Evolutionary conservation across 768 basidiomycete species (phyloP), one percentile per base, ranked within the genome.

Genomic region (Vishniacozyma victoriae): DNA sequence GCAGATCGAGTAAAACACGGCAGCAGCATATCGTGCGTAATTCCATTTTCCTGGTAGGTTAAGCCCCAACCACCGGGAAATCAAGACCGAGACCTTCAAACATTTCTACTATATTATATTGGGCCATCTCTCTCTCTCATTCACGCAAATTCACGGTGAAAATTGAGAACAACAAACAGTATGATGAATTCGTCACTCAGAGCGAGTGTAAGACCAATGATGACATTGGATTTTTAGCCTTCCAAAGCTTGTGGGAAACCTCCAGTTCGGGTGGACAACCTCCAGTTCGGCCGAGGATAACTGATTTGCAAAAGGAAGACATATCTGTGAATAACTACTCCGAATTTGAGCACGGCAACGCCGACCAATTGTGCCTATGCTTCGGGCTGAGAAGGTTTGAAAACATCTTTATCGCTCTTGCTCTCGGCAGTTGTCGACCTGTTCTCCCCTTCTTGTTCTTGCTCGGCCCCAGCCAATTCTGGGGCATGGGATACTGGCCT

Each of bases 71-170:
- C 97, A 76, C 7, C 93, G 86, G 0, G 90, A 83, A n/a, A 7
- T 93, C 93, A 18, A 97, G 76, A 68, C 90, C 93, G 37, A 96
- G 79, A 18, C 91, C 93, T 71, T 97, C 93, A 62, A 96, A 96
- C 35, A 80, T 85, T 78, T 93, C 87, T 90, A 62, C 5, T 38
- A 29, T 42, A 35, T 27, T 26, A 37, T 20, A 15, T 18, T 41
- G 16, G 15, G 27, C 12, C 13, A 11, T 38, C 37, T 19, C 13
- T 19, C 11, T 15, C 19, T 4, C 11, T 43, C 15, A 11, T 27
- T 26, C 7, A 33, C 5, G 41, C 14, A 15, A 14, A 80, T 86
- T 65, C 68, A 90, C 89, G 92, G 64, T 96, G 93, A 74, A 92
- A 91, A 60, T 90, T 74, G 20, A 95, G 70, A 43, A 97, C 93